Conservation (phyloP, 305 asterid species). For the Fraxinus sp. region DNA sequence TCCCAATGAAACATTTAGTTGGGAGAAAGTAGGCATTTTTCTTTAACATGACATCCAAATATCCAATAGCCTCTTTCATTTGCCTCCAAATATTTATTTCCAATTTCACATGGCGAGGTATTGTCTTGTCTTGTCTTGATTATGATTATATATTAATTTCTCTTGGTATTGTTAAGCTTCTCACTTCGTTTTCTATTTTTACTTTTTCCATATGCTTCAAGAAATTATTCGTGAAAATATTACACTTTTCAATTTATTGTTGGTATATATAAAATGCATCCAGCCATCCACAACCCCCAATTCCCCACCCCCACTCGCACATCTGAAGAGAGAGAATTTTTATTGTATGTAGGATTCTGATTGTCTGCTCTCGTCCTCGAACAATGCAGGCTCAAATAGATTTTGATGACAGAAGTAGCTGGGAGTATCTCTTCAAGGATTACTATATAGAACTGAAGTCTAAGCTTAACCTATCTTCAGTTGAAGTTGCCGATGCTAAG, state of each 20-base stretch:
- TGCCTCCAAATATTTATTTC: background rate
- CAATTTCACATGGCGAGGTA: background rate
- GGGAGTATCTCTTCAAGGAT: background rate
- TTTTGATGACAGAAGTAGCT: background rate
- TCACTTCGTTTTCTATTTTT: background rate
- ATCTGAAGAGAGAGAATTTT: background rate
- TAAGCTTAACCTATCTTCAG: background rate
- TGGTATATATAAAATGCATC: background rate
- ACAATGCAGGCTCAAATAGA: background rate
- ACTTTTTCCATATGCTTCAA: background rate
- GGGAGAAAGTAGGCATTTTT: background rate
- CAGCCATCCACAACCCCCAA: background rate
- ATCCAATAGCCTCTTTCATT: background rate
- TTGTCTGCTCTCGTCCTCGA: background rate
- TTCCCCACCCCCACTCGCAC: background rate
- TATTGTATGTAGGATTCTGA: background rate
- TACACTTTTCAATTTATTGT: background rate
- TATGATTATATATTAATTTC: background rate
- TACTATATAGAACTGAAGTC: background rate
- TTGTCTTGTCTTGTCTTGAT: background rate
- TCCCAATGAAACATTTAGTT: background rate
- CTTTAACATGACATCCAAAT: background rate
- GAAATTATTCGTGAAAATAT: background rate
- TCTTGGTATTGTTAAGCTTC: background rate
- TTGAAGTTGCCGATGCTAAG: background rate